Conservation (phyloP, 805 yeast genomes). For the Candida alai region DNA sequence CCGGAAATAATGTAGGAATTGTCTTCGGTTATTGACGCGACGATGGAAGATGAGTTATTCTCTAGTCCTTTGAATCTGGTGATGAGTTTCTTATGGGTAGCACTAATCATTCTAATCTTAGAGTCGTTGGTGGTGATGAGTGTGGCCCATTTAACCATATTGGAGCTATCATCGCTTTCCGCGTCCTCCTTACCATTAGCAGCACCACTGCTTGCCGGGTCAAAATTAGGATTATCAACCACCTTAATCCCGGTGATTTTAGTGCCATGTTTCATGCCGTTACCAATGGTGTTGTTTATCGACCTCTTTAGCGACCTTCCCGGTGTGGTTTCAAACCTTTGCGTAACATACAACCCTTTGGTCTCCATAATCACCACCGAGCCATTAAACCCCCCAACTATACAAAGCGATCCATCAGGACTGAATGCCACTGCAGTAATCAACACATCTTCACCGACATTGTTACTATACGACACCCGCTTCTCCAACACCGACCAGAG, state of each 20-base stretch:
- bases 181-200: constrained; percentile 5
- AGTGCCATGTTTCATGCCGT: constrained; percentile 25
- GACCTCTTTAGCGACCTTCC: constrained; percentile 25
- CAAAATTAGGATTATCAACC: constrained; percentile 25
- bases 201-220: too few relatives aligned
- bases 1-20: constrained; percentile 63
- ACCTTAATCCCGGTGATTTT: constrained; percentile 76
- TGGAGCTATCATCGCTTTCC: not conserved
- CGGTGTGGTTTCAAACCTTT: constrained; percentile 30
- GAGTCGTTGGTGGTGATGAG: constrained; percentile 83
- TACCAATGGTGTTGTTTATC: constrained; percentile 19
- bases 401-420: constrained; percentile 55
- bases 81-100: constrained; percentile 50
- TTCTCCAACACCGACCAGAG: constrained; percentile 85
- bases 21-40: constrained; percentile 61
- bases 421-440: constrained; percentile 75
- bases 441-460: constrained; percentile 57
- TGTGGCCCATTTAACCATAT: constrained; percentile 31
- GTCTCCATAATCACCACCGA: constrained; percentile 58
- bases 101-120: constrained; percentile 61
- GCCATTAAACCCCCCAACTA: constrained; percentile 82
- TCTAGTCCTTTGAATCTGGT: constrained; percentile 70
- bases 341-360: constrained; percentile 48
- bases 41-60: constrained; percentile 68
- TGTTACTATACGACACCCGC: constrained; percentile 47